phyloP scores from a whole-genome alignment of 331 rosid genomes.

The Quercus tomentella region DNA sequence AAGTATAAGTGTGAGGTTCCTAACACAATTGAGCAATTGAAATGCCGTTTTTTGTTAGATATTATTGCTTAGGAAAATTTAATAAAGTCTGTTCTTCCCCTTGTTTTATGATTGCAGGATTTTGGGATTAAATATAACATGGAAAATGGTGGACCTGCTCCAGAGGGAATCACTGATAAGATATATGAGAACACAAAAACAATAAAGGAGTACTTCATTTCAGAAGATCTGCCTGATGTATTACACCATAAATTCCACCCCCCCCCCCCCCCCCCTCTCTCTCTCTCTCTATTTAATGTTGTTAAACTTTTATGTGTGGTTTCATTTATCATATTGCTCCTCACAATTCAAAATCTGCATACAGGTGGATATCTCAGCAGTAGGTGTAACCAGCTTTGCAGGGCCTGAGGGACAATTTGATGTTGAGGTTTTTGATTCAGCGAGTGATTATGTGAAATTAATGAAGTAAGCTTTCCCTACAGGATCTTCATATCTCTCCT shows the following conservation, averaged over 20 bases:
- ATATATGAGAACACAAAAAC: constrained; percentile 82
- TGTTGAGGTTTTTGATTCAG: constrained; percentile 94
- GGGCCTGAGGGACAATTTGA: constrained; percentile 98
- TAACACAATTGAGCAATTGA: background rate
- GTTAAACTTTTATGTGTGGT: background rate
- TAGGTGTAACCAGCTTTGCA: constrained; percentile 59
- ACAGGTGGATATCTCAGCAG: constrained; percentile 74
- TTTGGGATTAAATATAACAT: constrained; percentile 97
- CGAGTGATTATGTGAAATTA: constrained; percentile 80
- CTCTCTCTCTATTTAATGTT: background rate
- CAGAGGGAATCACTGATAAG: constrained; percentile 86
- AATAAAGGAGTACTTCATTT: constrained; percentile 77
- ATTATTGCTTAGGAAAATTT: background rate
- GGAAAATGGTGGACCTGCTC: constrained; percentile 99
- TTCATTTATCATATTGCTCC: constrained; percentile 14
- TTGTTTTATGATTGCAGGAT: constrained; percentile 62
- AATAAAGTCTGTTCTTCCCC: background rate
- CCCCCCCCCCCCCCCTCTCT: background rate
- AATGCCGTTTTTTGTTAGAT: background rate
- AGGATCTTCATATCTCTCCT: constrained; percentile 12
- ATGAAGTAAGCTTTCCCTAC: constrained; percentile 65
- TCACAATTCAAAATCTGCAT: constrained; percentile 14
- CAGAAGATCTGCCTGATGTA: constrained; percentile 87
- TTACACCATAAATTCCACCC: constrained; percentile 8
- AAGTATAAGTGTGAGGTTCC: too few species aligned